Evolutionary conservation across 78 protist genomes (phyloP).

Genomic region (Corallochytrium limacisporum): DNA sequence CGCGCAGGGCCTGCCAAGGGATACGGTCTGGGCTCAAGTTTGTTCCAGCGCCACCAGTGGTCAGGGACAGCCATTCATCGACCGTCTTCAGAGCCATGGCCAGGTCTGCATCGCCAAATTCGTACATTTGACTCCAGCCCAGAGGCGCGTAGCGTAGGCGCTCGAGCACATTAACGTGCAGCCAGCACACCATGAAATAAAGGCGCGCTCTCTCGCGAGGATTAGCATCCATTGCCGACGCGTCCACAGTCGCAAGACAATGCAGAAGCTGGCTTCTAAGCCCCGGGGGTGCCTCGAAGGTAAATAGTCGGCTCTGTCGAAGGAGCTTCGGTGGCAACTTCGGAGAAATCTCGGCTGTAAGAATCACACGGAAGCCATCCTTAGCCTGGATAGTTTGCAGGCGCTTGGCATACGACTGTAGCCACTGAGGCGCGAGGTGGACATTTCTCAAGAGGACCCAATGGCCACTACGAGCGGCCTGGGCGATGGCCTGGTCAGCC

Average conservation of each 20-base stretch:
- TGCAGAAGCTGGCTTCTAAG: constrained; percentile 60
- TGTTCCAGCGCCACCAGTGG: constrained; percentile 8
- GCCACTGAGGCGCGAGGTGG: constrained; percentile 90
- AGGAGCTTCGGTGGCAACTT: constrained; percentile 70
- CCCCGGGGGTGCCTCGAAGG: constrained; percentile 91
- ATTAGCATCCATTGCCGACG: neutral
- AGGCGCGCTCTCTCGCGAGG: constrained; percentile 79
- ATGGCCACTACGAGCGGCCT: constrained; percentile 59
- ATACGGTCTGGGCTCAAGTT: constrained; percentile 48
- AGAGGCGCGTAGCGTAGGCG: constrained; percentile 82
- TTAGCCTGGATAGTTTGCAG: constrained; percentile 58
- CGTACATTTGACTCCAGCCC: constrained; percentile 89
- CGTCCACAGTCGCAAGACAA: constrained; percentile 23
- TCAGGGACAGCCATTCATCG: constrained; percentile 76
- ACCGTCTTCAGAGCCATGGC: constrained; percentile 67
- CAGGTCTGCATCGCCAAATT: constrained; percentile 77
- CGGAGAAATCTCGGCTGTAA: constrained; percentile 80
- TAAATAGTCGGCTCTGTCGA: constrained; percentile 56
- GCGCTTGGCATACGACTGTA: constrained; percentile 71
- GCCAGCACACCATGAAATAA: constrained; percentile 83
- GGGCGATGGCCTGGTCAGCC: constrained; percentile 69
- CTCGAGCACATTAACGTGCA: constrained; percentile 81
- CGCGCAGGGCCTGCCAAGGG: constrained; percentile 78
- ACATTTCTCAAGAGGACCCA: constrained; percentile 96
- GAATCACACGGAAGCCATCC: constrained; percentile 70